Percentiles rank a stretch among this genome's conserved stretches.
Evolutionary conservation across 2,329 filamentous ascomycete species (phyloP).

Genomic region (Monosporascus sp.): DNA sequence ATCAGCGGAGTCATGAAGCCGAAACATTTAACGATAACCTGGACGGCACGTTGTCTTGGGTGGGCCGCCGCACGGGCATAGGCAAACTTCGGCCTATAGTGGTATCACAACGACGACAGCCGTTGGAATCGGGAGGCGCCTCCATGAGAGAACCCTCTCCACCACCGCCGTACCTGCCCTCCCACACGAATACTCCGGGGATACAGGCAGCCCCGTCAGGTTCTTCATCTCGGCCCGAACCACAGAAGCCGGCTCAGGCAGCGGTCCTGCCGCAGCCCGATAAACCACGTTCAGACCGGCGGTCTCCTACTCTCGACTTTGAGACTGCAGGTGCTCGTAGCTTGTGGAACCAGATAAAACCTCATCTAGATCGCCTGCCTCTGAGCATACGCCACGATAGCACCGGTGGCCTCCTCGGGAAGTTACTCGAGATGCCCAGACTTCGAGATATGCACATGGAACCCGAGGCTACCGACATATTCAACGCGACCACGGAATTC

Average conservation of each 20-base stretch:
- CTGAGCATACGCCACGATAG: not conserved
- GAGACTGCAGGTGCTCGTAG: not conserved
- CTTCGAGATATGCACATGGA: not conserved
- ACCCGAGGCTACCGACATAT: not conserved
- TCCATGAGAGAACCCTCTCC: not conserved
- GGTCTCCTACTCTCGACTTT: not conserved
- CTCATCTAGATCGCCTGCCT: not conserved
- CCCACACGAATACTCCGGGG: no score
- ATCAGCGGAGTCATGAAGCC: not conserved
- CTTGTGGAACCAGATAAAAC: not conserved
- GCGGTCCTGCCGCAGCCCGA: not conserved
- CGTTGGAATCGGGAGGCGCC: not conserved
- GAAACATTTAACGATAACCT: not conserved
- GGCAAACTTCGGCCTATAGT: not conserved
- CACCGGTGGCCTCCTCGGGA: not conserved
- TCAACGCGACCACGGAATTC: rapidly evolving
- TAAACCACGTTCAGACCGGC: not conserved
- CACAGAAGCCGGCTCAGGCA: not conserved
- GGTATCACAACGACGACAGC: not conserved
- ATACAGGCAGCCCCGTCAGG: no score
- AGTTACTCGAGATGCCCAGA: not conserved
- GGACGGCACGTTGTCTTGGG: not conserved
- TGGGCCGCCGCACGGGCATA: not conserved
- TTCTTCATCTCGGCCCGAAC: no score
- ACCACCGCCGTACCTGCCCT: not conserved